Base-by-base conservation (phyloP, 1,284 basidiomycete species). In the Lentinula novae-zelandiae region DNA sequence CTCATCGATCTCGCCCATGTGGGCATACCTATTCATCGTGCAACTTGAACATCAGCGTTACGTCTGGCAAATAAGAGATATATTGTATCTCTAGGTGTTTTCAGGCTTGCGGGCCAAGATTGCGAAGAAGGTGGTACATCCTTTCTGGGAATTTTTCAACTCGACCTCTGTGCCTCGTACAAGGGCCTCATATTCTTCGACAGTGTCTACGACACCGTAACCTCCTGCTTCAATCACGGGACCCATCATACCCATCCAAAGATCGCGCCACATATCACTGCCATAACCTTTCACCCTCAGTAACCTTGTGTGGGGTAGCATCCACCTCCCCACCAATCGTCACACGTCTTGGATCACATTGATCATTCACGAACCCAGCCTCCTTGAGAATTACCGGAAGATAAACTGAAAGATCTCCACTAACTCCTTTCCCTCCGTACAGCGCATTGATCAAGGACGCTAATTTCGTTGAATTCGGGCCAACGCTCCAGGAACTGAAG, bases 301-400 rank as follows among this genome's bases (percentile, higher is more conserved):
- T 8, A 9, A 46, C 10, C 20, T 46, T 9, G 22, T 46, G 44
- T 9, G 44, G 9, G 22, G 9, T 17, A 20, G 8, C 8, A 15
- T 6, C 5, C 10, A 9, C 44, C 44, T 46, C 44, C 15, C 38
- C 34, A 13, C 66, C 66, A 20, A 64, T 57, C 3, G 20, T 12
- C 9, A 63, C 51, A 48, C 59, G 55, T 36, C 63, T 59, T 13
- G 60, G 51, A 27, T 63, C 64, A n/a, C 50, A 60, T 12, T 22
- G 55, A 36, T 66, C 55, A 12, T 67, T 60, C 36, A 63, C 53
- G 54, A 67, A 67, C 22, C 66, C 66, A 5, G 62, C 63, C 10
- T 60, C 15, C 33, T 53, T 38, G n/a, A 53, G 17, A 20, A 53
- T 4, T 20, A 20, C 15, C 42, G 39, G 22, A 62, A 60, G 63